Evolutionary conservation across 768 basidiomycete species (phyloP).

Genomic region (Gelatoporia subvermispora): DNA sequence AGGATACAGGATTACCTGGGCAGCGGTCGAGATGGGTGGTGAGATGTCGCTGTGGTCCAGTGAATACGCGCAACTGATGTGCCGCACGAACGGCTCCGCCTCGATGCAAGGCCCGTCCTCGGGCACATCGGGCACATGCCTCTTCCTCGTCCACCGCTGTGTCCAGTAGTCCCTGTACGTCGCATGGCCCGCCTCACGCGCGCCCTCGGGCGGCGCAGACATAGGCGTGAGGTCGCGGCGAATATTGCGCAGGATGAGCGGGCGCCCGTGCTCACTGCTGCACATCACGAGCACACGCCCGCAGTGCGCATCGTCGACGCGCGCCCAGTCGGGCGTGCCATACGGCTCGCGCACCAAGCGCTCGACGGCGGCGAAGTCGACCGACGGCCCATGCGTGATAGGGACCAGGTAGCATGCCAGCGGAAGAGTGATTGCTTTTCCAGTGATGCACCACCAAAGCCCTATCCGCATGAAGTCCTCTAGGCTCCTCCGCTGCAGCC

Average conservation of each 20-base stretch:
- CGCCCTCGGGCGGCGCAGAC: slow-evolving; percentile 49
- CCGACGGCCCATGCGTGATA: slow-evolving; percentile 39
- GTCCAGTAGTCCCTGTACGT: slow-evolving; percentile 61
- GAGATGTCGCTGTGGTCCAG: slow-evolving; percentile 23
- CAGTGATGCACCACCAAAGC: slow-evolving; percentile 59
- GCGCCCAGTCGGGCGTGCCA: slow-evolving; percentile 53
- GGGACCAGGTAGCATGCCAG: slow-evolving; percentile 67
- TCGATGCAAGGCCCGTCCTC: slow-evolving; percentile 61
- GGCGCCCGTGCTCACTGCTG: slow-evolving; percentile 48
- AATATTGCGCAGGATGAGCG: slow-evolving; percentile 51
- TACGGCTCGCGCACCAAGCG: slow-evolving; percentile 42
- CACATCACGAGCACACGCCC: slow-evolving; percentile 52
- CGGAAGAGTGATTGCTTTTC: slow-evolving; percentile 44
- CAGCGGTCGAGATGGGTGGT: slow-evolving; percentile 15
- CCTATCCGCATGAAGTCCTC: slow-evolving; percentile 60
- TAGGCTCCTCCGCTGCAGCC: slow-evolving; percentile 45
- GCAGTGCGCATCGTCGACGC: slow-evolving; percentile 44
- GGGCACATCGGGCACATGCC: slow-evolving; percentile 38
- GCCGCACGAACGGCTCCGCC: slow-evolving; percentile 38
- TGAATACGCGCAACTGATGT: slow-evolving; percentile 15
- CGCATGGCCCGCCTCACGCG: slow-evolving; percentile 39
- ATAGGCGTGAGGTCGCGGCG: slow-evolving; percentile 63
- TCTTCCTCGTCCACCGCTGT: slow-evolving; percentile 48
- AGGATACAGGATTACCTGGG: slow-evolving; percentile 28
- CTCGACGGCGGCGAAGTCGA: slow-evolving; percentile 58